Evolutionary conservation across 169 alveolate species (phyloP), one percentile per base, ranked within the genome.

Genomic region (Babesia gibsoni): DNA sequence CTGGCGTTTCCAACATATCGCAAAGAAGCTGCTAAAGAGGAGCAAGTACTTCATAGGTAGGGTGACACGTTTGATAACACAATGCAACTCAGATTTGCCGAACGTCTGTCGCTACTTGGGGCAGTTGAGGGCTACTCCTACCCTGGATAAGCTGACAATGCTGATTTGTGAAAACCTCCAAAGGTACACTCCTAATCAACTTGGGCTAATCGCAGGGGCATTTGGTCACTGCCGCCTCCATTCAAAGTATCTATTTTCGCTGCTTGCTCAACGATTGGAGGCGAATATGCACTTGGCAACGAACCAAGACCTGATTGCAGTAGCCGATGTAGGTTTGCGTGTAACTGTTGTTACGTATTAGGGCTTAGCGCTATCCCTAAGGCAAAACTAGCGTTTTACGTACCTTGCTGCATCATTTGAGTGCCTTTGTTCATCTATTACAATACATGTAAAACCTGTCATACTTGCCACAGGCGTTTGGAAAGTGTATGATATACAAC

Each of bases 1-100:
- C 48, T 90, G 89, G 88, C 73, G 95, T 25, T 90, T 90, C 52
- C 83, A 86, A 32, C 58, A 89, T 25, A 74, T 90, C 33, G 70
- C 90, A 27, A 78, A 73, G 16, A 73, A 83, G 35, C 57, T 90
- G 33, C 53, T 77, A 42, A 67, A 84, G 27, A 46, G 79, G 20
- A 67, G 84, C 37, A 90, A 85, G 66, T 81, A 89, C 59, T 73
- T 84, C 49, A 67, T 73, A 25, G 84, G 91, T 84, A 67, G 12
- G 20, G 23, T 3, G 23, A 2, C 1, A 4, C 0, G 20, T 6
- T 6, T 8, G n/a, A 8, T 5, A 25, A 7, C 18, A 0, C 10
- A 4, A 22, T 9, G 25, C 23, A 10, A 8, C 37, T 27, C 67
- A 64, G 89, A 90, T 52, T 68, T 90, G 37, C 95, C 95, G n/a